Percentiles rank a stretch among this genome's conserved stretches.
Evolutionary conservation across 306 rosid genomes (phyloP).

Genomic region (Corylus heterophylla): DNA sequence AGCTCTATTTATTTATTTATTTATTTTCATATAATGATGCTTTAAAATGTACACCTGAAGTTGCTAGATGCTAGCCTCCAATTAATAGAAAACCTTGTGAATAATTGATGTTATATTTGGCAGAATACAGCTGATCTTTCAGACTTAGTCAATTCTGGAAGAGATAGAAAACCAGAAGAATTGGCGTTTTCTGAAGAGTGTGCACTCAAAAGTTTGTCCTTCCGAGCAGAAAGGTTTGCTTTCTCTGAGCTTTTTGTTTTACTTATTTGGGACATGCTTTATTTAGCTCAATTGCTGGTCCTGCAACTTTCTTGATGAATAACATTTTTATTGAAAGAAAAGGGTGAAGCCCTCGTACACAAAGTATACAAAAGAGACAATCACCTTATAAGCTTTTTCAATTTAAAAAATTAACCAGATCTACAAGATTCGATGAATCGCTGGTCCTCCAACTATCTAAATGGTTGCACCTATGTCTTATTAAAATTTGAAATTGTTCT

Average conservation of each 20-base stretch:
- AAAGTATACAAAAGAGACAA: too few relatives aligned
- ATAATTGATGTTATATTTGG: conserved; percentile 31
- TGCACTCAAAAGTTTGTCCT: conserved; percentile 67
- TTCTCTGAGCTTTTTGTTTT: conserved; percentile 22
- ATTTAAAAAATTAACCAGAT: too few relatives aligned
- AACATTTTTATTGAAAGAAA: too few relatives aligned
- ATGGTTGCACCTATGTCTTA: background rate
- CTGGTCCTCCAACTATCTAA: background rate
- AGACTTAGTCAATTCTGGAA: conserved; percentile 91
- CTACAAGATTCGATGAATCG: too few relatives aligned
- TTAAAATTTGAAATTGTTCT: background rate
- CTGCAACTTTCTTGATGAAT: too few relatives aligned
- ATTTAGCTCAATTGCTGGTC: conserved; percentile 7
- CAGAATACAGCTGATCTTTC: conserved; percentile 94
- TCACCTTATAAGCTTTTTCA: too few relatives aligned
- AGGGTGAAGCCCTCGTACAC: too few relatives aligned
- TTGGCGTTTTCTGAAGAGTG: conserved; percentile 70
- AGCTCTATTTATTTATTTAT: conserved; percentile 22
- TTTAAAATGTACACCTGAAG: conserved; percentile 10
- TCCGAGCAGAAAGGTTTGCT: conserved; percentile 83
- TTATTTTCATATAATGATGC: conserved; percentile 16
- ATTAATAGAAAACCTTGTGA: conserved; percentile 31
- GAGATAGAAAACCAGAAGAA: conserved; percentile 82
- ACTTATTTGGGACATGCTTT: conserved; percentile 1
- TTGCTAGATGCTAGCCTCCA: conserved; percentile 9